phyloP scores from a whole-genome alignment of 441 rosid species.

The Theobroma grandiflorum region DNA sequence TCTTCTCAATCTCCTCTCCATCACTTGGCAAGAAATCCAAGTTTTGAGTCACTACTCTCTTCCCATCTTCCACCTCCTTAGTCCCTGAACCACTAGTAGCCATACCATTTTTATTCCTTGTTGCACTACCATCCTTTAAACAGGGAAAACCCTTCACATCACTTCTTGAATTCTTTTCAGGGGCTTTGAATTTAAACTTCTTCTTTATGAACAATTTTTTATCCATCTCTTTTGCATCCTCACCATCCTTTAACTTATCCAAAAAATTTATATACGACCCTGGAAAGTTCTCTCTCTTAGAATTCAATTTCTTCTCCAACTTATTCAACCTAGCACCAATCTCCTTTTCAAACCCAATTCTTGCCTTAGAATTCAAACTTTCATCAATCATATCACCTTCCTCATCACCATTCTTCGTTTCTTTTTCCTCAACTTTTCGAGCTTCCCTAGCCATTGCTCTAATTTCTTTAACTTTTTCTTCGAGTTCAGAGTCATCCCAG shows the following conservation, averaged over 20 bases:
- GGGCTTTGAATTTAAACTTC: slow-evolving; percentile 55
- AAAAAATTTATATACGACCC: slow-evolving; percentile 43
- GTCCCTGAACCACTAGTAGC: slow-evolving; percentile 4
- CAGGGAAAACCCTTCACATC: slow-evolving; percentile 63
- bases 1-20: slow-evolving; percentile 36
- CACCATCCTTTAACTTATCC: slow-evolving; percentile 36
- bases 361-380: slow-evolving; percentile 34
- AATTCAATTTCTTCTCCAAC: slow-evolving; percentile 64
- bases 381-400: slow-evolving; percentile 36
- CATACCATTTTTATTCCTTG: slow-evolving; percentile 30
- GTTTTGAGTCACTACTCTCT: slow-evolving; percentile 19
- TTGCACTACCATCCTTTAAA: slow-evolving; percentile 26
- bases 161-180: slow-evolving; percentile 38
- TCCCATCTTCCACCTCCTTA: slow-evolving; percentile 20
- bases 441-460: slow-evolving; percentile 76
- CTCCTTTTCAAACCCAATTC: slow-evolving; percentile 64
- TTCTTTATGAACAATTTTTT: slow-evolving; percentile 58
- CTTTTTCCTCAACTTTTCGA: slow-evolving; percentile 59
- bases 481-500: slow-evolving; percentile 48
- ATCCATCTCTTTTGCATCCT: slow-evolving; percentile 36
- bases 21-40: slow-evolving; percentile 30
- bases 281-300: slow-evolving; percentile 52
- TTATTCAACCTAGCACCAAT: slow-evolving; percentile 62
- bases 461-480: slow-evolving; percentile 65
- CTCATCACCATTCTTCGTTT: slow-evolving; percentile 35